A percentile compares a stretch with the other conserved stretches of the same genome.
Conservation (phyloP, 192 early-diverging fungal genomes). For the Lobosporangium transversale region DNA sequence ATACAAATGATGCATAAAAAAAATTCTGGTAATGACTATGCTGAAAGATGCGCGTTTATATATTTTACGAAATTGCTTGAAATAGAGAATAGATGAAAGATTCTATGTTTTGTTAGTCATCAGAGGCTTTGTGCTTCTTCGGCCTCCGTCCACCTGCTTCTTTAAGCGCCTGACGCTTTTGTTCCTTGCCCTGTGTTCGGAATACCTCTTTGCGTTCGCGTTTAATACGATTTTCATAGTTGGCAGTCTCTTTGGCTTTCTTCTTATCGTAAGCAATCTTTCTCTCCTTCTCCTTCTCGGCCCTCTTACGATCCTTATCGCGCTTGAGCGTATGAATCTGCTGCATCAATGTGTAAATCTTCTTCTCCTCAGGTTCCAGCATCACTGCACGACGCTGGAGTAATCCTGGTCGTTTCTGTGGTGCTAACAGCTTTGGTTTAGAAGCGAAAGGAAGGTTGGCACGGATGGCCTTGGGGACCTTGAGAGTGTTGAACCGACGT, state of each 20-base stretch:
- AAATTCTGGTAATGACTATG: slow-evolving; percentile 1
- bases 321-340: slow-evolving; percentile 87
- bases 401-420: slow-evolving; percentile 62
- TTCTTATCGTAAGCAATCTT: slow-evolving; percentile 65
- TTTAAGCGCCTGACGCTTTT: slow-evolving; percentile 49
- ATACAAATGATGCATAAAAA: neutral
- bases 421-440: slow-evolving; percentile 78
- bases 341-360: slow-evolving; percentile 84
- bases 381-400: slow-evolving; percentile 84
- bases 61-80: too few species aligned
- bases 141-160: slow-evolving; percentile 49
- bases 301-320: slow-evolving; percentile 86
- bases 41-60: neutral
- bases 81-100: too few species aligned
- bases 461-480: slow-evolving; percentile 84
- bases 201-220: slow-evolving; percentile 75
- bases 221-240: slow-evolving; percentile 64
- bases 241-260: slow-evolving; percentile 60
- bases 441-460: slow-evolving; percentile 87
- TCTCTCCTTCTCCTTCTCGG: slow-evolving; percentile 65
- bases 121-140: slow-evolving; percentile 41
- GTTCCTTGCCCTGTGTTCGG: slow-evolving; percentile 65
- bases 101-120: too few species aligned
- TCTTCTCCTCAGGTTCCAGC: slow-evolving; percentile 90
- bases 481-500: slow-evolving; percentile 84